Evolutionary conservation across 768 basidiomycete species (phyloP).

Genomic region (Panaeolus cyanescens): DNA sequence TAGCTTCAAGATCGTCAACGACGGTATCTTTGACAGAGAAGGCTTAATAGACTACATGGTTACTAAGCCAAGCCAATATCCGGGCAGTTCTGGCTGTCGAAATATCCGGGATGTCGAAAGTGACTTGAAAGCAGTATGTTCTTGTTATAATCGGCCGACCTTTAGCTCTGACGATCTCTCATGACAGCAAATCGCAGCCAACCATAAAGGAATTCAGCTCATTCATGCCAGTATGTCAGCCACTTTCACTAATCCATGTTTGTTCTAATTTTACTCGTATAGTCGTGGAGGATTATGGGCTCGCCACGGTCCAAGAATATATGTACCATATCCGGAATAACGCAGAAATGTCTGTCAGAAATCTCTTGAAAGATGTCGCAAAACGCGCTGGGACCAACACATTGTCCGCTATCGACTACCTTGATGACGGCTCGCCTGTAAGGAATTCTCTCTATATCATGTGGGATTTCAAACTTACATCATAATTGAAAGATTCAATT

Average conservation of each 20-base stretch:
- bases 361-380: conserved; percentile 74
- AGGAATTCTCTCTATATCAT: conserved; percentile 18
- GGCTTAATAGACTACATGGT: conserved; percentile 81
- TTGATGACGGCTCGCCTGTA: conserved; percentile 88
- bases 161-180: conserved; percentile 3
- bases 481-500: conserved; percentile 59
- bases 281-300: conserved; percentile 87
- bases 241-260: neutral
- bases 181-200: conserved; percentile 87
- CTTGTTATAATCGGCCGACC: neutral
- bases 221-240: conserved; percentile 68
- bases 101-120: conserved; percentile 90
- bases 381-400: conserved; percentile 65
- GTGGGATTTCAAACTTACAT: neutral
- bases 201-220: conserved; percentile 87
- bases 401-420: conserved; percentile 76
- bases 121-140: conserved; percentile 82
- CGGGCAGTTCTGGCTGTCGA: conserved; percentile 85
- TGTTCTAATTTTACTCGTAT: conserved; percentile 11
- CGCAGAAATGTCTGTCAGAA: conserved; percentile 85
- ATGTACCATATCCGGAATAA: conserved; percentile 91
- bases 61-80: conserved; percentile 77
- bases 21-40: conserved; percentile 76
- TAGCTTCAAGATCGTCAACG: conserved; percentile 88
- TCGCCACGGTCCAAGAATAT: conserved; percentile 88